A percentile compares a stretch with the other conserved stretches of the same genome.
Conservation (phyloP, 2,329 filamentous ascomycete species). For the Neofusicoccum parvum region DNA sequence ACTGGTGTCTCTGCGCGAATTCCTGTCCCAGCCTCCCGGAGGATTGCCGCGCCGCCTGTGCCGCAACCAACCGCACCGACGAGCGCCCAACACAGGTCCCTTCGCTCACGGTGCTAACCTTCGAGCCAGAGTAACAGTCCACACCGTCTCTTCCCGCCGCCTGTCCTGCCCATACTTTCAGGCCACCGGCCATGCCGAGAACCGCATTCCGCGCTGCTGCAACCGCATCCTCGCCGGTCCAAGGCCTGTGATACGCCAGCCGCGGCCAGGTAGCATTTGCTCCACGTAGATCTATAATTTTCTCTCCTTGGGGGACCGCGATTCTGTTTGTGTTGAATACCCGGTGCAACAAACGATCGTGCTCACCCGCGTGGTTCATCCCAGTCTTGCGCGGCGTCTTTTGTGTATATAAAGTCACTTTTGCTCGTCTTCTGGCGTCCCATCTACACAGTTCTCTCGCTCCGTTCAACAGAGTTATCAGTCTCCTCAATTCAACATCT, state of each 20-base stretch:
- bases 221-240: not conserved
- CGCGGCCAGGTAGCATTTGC: conserved; percentile 8
- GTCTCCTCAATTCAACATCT: not conserved
- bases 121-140: not conserved
- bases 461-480: not conserved
- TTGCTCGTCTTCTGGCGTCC: not conserved
- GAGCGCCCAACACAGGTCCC: not conserved
- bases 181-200: not conserved
- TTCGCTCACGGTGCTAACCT: not conserved
- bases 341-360: not conserved
- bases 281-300: conserved; percentile 5
- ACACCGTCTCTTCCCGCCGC: not conserved
- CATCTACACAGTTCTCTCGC: not conserved
- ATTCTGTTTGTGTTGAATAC: not conserved
- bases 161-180: not conserved
- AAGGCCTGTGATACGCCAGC: conserved; percentile 4
- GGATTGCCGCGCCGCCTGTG: conserved; percentile 8
- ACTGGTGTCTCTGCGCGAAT: conserved; percentile 2
- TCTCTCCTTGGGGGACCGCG: not conserved
- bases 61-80: not conserved
- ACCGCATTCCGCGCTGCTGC: conserved; percentile 4
- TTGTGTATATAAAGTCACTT: conserved; percentile 1
- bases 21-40: not conserved
- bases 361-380: not conserved
- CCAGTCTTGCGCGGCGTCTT: not conserved